Conservation (phyloP, 108 stramenopile species). For the Stephanodiscus triporus region DNA sequence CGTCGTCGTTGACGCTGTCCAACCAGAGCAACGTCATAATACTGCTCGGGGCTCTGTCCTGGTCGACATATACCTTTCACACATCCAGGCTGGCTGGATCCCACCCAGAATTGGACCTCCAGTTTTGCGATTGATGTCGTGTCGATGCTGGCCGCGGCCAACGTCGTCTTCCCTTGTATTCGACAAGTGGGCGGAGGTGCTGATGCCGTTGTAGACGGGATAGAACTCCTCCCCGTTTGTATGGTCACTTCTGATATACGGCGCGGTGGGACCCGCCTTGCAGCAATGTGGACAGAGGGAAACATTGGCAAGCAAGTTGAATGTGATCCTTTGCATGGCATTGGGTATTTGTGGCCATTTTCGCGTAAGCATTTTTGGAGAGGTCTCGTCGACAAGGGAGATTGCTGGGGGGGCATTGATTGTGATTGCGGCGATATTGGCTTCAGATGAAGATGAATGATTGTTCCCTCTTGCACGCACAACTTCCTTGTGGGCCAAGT, state of each 20-base stretch:
- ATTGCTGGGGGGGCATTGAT: constrained; percentile 56
- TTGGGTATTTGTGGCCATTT: constrained; percentile 62
- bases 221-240: constrained; percentile 38
- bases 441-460: constrained; percentile 43
- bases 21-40: constrained; percentile 57
- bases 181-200: constrained; percentile 6
- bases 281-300: constrained; percentile 67
- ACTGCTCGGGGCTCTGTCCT: constrained; percentile 63
- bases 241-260: constrained; percentile 57
- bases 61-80: constrained; percentile 68
- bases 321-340: constrained; percentile 61
- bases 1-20: constrained; percentile 20
- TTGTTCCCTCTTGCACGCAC: no score
- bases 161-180: constrained; percentile 7
- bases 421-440: constrained; percentile 58
- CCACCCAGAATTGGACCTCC: constrained; percentile 56
- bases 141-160: constrained; percentile 27
- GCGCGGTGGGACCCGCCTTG: constrained; percentile 63
- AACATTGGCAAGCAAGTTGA: constrained; percentile 59
- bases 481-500: no score
- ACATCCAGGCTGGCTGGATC: constrained; percentile 49
- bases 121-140: constrained; percentile 42
- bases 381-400: constrained; percentile 52
- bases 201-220: constrained; percentile 48
- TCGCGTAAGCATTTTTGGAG: constrained; percentile 58